Evolutionary conservation across 768 basidiomycete species (phyloP).

Genomic region (Hemileccinum impolitum): DNA sequence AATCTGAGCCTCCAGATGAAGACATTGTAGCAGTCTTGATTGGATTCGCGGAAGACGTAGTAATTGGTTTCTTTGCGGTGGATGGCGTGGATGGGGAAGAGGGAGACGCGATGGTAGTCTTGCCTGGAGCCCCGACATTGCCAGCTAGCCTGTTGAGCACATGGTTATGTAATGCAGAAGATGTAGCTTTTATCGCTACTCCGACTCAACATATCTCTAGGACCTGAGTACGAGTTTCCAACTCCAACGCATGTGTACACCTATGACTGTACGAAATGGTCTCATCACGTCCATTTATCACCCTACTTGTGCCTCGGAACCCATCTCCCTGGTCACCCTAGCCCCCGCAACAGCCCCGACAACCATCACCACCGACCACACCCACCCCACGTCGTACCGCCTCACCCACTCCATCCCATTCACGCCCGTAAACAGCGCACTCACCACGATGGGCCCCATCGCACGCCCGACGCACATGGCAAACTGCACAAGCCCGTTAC

Average conservation of each 20-base stretch:
- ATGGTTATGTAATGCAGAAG: too few relatives aligned
- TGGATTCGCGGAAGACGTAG: constrained; percentile 27
- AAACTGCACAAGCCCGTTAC: constrained; percentile 59
- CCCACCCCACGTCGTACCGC: constrained; percentile 4
- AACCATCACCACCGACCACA: constrained; percentile 19
- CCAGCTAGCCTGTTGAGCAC: constrained; percentile 56
- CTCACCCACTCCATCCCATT: constrained; percentile 13
- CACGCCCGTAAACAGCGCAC: constrained; percentile 21
- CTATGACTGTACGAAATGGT: too few relatives aligned
- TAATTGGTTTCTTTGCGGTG: constrained; percentile 28
- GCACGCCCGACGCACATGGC: constrained; percentile 54
- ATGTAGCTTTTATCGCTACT: too few relatives aligned
- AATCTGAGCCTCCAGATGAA: constrained; percentile 27
- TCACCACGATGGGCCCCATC: constrained; percentile 52
- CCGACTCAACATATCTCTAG: too few relatives aligned
- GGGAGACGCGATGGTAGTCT: constrained; percentile 35
- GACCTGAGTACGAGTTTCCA: too few relatives aligned
- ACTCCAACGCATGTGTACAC: too few relatives aligned
- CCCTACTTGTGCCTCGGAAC: neutral
- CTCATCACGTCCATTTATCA: too few relatives aligned
- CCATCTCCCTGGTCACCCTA: constrained; percentile 6
- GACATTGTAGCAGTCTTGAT: constrained; percentile 34
- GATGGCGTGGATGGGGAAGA: constrained; percentile 32
- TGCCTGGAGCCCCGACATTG: constrained; percentile 43
- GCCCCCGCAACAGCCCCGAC: constrained; percentile 5